These are phyloP conservation scores for Ustilago esculenta DNA, from an alignment of 1,284 basidiomycete species.

Conservation along the genomic window DNA sequence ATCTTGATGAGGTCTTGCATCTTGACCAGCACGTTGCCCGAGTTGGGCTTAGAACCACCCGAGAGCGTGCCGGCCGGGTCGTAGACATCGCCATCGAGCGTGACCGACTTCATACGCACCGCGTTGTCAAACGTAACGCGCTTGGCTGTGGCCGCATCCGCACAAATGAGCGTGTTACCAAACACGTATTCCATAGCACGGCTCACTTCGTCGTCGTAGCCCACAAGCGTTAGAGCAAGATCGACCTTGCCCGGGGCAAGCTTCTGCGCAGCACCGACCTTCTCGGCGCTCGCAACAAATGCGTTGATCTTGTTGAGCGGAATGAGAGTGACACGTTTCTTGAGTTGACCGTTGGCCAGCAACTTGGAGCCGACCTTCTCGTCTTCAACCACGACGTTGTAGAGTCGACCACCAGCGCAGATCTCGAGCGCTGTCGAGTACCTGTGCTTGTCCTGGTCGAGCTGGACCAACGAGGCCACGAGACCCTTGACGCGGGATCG, in stretches of 20 bases:
- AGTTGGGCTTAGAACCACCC: slow-evolving; percentile 86
- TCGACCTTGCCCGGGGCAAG: slow-evolving; percentile 83
- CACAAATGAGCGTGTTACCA: slow-evolving; percentile 89
- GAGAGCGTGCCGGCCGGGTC: slow-evolving; percentile 94
- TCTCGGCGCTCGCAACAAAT: slow-evolving; percentile 76
- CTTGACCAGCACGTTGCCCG: slow-evolving; percentile 78
- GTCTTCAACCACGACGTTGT: slow-evolving; percentile 83
- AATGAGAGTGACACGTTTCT: slow-evolving; percentile 91
- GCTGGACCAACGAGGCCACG: slow-evolving; percentile 75
- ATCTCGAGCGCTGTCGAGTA: slow-evolving; percentile 93
- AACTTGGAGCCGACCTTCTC: slow-evolving; percentile 87
- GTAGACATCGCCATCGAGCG: slow-evolving; percentile 93
- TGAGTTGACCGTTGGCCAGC: slow-evolving; percentile 82
- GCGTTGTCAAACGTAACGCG: slow-evolving; percentile 85
- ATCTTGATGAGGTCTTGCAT: slow-evolving; percentile 82
- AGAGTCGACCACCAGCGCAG: slow-evolving; percentile 88
- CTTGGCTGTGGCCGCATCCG: slow-evolving; percentile 87
- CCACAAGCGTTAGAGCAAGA: slow-evolving; percentile 85
- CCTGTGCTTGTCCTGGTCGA: slow-evolving; percentile 74
- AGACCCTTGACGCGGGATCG: slow-evolving; percentile 84
- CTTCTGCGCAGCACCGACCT: slow-evolving; percentile 78
- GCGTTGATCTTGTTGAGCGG: slow-evolving; percentile 91
- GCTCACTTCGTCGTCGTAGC: slow-evolving; percentile 83
- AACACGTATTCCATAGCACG: slow-evolving; percentile 95
- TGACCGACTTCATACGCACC: slow-evolving; percentile 82